Conservation (phyloP, 495 filamentous ascomycete genomes). For the Tuber magnatum region DNA sequence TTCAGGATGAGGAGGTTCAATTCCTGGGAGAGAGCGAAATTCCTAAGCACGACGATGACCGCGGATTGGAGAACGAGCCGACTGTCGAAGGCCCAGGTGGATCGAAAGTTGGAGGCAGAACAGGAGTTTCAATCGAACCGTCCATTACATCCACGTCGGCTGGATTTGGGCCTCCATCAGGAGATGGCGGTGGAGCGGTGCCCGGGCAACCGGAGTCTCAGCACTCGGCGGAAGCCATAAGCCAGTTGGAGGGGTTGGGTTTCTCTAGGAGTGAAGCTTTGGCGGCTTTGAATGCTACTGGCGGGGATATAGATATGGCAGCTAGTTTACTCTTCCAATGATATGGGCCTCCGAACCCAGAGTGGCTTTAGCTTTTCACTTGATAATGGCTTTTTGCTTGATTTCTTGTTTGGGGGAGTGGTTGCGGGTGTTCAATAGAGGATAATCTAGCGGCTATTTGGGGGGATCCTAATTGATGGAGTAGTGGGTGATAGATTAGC, state of each 20-base stretch:
- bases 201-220: constrained; percentile 31
- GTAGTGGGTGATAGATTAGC: neutral
- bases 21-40: constrained; percentile 93
- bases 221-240: constrained; percentile 56
- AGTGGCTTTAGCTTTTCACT: neutral
- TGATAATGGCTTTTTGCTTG: neutral
- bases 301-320: constrained; percentile 78
- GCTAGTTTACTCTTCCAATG: constrained; percentile 67
- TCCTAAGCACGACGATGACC: constrained; percentile 64
- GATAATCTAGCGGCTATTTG: neutral
- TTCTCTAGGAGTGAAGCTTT: constrained; percentile 70
- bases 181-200: constrained; percentile 21
- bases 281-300: constrained; percentile 70
- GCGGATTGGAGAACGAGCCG: constrained; percentile 68
- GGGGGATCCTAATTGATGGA: neutral
- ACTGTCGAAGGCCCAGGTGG: constrained; percentile 79
- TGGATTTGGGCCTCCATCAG: constrained; percentile 13
- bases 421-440: constrained; percentile 2
- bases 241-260: constrained; percentile 69
- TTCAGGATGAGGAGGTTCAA: constrained; percentile 76
- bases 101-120: constrained; percentile 71
- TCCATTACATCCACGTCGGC: constrained; percentile 45
- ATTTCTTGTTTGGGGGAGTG: neutral
- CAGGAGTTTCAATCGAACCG: constrained; percentile 70
- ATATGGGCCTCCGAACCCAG: neutral